Evolutionary conservation across 495 filamentous ascomycete genomes (phyloP), one percentile per base, ranked within the genome.

Genomic region (Pseudoneurospora amorphoporcata): DNA sequence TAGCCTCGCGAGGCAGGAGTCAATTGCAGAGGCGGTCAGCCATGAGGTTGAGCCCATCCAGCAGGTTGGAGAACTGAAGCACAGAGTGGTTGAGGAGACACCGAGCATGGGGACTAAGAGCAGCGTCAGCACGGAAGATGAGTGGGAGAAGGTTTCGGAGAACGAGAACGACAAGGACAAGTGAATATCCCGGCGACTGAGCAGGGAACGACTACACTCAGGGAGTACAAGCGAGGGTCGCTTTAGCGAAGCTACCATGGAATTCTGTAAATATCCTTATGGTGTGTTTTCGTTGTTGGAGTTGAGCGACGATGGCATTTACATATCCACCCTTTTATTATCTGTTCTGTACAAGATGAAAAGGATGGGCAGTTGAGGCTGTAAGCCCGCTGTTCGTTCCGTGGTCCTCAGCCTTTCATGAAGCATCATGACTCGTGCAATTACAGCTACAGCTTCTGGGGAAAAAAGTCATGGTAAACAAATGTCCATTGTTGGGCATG

Each of bases 81-180:
- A 79, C 58, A 78, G 83, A 70, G 68, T 72, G 58, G 76, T 75
- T 5, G 69, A 32, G 12, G 70, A 74, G 32, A 42, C 53, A 65
- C 70, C 77, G 32, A 77, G 76, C 72, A 74, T 78, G 43, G 84
- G 82, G 32, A 72, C 77, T 3, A 83, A 81, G 76, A 84, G 83
- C 43, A 81, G 84, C 70, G 82, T 78, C 47, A 88, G 87, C 75
- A 88, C 87, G 3, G 87, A 88, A 76, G 87, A 88, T 69, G 87
- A 88, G 78, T 88, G 87, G 87, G 87, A 88, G 77, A 84, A 84
- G 76, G 85, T 88, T 12, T 87, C 84, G 8, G 86, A 88, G 80
- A 86, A 85, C 72, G 86, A 86, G 78, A 86, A 86, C 39, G 85
- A 86, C 68, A 88, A 86, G 77, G 82, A 85, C 58, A 84, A 82